Evolutionary conservation across 192 early-diverging fungal species (phyloP), one percentile per base, ranked within the genome.

Genomic region (Lunasporangiospora selenospora): DNA sequence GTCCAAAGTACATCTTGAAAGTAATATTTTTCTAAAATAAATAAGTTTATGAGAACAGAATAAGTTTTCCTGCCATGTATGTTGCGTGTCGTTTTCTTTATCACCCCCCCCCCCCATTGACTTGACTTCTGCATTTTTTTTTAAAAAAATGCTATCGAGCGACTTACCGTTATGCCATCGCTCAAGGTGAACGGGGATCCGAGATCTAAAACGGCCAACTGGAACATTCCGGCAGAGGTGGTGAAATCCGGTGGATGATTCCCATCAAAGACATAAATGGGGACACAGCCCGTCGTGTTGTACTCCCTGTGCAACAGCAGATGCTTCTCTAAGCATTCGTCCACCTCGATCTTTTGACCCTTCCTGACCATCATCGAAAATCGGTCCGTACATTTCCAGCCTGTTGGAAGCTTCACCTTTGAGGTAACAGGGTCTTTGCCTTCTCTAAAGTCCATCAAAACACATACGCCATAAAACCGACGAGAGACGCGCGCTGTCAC

Each of bases 1-100:
- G 58, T 32, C 77, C 77, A 62, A 78, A 78, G 59, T 51, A n/a
- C 69, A 78, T 75, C 34, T 67, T 60, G 40, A 78, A 48, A 21
- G 62, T 65, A 15, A 75, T 64, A n/a, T 63, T 70, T 24, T 66
- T 58, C 45, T 75, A n/a, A n/a, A n/a, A n/a, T n/a, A n/a, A n/a
- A n/a, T n/a, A n/a, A n/a, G n/a, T n/a, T n/a, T n/a, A n/a, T n/a
- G n/a, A n/a, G n/a, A n/a, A n/a, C n/a, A n/a, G n/a, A n/a, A n/a
- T n/a, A n/a, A n/a, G n/a, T n/a, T n/a, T n/a, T n/a, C n/a, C n/a
- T n/a, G n/a, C n/a, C n/a, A n/a, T n/a, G n/a, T n/a, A n/a, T n/a
- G n/a, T n/a, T n/a, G n/a, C n/a, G n/a, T n/a, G n/a, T n/a, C n/a
- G n/a, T n/a, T n/a, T n/a, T n/a, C n/a, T n/a, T n/a, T n/a, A n/a